Evolutionary conservation across 176 grass and related monocot species (phyloP).

Genomic region (Bothriochloa decipiens): DNA sequence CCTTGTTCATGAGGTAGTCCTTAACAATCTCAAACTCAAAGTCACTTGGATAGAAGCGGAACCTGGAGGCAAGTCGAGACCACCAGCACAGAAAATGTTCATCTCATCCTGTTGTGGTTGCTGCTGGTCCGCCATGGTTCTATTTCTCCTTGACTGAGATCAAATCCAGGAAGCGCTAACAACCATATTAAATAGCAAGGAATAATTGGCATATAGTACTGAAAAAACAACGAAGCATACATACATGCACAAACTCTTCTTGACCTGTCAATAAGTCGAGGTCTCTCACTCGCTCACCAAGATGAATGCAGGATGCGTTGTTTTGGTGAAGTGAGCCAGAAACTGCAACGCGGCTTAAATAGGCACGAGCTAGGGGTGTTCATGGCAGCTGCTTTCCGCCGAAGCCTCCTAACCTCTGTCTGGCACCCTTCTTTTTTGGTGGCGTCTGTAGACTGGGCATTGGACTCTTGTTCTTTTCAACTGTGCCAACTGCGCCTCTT

Average conservation of each 20-base stretch:
- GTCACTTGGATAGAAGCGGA: conserved; percentile 66
- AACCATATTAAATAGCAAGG: neutral
- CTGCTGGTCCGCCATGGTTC: neutral
- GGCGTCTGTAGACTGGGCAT: neutral
- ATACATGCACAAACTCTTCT: no score
- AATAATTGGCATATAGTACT: no score
- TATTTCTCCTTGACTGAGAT: neutral
- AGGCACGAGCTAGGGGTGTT: neutral
- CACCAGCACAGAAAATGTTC: neutral
- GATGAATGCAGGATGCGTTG: neutral
- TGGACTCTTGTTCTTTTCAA: neutral
- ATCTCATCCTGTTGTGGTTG: neutral
- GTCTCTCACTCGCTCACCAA: neutral
- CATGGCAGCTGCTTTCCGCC: neutral
- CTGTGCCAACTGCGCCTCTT: neutral
- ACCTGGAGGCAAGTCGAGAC: conserved; percentile 58
- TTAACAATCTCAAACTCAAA: conserved; percentile 72
- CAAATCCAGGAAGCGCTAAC: neutral
- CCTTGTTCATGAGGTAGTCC: conserved; percentile 62
- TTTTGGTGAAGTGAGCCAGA: neutral
- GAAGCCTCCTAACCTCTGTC: neutral
- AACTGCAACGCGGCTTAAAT: neutral
- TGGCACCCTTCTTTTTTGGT: neutral
- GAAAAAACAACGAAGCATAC: neutral
- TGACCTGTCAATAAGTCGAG: fast-evolving